Percentiles rank a stretch among this genome's conserved stretches.
Conservation (phyloP, 1,139 yeast genomes). For the Petasospora rhodanensis region DNA sequence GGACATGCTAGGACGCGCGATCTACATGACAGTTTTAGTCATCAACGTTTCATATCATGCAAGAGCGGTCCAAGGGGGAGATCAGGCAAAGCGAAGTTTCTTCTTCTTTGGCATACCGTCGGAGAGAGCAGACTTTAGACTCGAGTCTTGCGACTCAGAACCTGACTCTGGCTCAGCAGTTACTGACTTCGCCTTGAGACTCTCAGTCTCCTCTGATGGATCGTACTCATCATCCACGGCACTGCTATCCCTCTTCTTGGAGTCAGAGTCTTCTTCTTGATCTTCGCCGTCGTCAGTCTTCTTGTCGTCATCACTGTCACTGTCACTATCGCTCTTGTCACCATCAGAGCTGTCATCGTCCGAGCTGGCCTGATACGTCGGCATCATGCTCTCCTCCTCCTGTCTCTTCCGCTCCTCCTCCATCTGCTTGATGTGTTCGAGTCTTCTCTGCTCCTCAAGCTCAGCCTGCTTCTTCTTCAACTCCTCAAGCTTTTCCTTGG, state of each 20-base stretch:
- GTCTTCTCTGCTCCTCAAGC: constrained; percentile 13
- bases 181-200: not conserved
- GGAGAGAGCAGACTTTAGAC: too few relatives aligned
- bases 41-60: too few relatives aligned
- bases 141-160: too few relatives aligned
- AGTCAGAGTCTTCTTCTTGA: not conserved
- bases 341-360: constrained; percentile 16
- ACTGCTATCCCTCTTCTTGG: not conserved
- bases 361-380: constrained; percentile 24
- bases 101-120: too few relatives aligned
- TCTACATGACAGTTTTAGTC: too few relatives aligned
- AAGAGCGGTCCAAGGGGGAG: too few relatives aligned
- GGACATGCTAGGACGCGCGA: too few relatives aligned
- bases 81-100: constrained; percentile 5
- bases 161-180: not conserved
- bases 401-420: constrained; percentile 17
- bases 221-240: not conserved
- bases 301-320: constrained; percentile 7
- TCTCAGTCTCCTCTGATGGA: not conserved
- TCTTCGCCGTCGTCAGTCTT: constrained; percentile 1
- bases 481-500: constrained; percentile 9
- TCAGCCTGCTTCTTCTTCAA: constrained; percentile 8
- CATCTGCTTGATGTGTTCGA: too few relatives aligned
- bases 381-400: constrained; percentile 18
- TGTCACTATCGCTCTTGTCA: constrained; percentile 7